These are phyloP conservation scores for Dendrostoma leiphaemia DNA, from an alignment of 2,329 filamentous ascomycete genomes.

Conservation along the genomic window DNA sequence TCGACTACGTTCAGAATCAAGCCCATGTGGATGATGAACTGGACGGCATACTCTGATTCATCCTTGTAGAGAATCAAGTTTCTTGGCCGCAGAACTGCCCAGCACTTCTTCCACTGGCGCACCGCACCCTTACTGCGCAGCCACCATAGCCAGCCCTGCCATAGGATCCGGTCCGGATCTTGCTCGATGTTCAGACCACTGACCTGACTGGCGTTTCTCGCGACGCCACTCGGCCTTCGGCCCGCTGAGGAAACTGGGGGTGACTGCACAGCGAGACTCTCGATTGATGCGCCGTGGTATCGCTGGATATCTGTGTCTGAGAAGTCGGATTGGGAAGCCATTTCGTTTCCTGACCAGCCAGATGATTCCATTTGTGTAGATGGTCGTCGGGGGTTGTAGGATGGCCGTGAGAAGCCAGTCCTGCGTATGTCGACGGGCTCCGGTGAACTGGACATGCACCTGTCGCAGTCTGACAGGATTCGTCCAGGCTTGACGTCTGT, in stretches of 20 bases:
- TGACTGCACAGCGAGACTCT: conserved; percentile 44
- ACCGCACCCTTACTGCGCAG: conserved; percentile 80
- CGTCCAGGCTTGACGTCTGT: conserved; percentile 17
- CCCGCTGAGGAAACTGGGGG: conserved; percentile 27
- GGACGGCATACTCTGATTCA: conserved; percentile 83
- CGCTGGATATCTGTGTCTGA: conserved; percentile 65
- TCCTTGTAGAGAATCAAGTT: conserved; percentile 92
- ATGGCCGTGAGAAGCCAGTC: conserved; percentile 47
- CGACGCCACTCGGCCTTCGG: conserved; percentile 33
- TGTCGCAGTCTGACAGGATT: conserved; percentile 36
- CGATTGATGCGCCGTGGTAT: conserved; percentile 49
- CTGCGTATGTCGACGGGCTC: conserved; percentile 48
- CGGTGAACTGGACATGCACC: conserved; percentile 57
- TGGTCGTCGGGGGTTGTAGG: conserved; percentile 38
- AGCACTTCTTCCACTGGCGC: conserved; percentile 90
- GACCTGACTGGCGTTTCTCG: conserved; percentile 61
- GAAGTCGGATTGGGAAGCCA: conserved; percentile 83
- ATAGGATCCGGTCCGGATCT: conserved; percentile 86
- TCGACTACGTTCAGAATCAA: conserved; percentile 88
- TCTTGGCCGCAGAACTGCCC: conserved; percentile 84
- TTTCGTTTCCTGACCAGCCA: conserved; percentile 59
- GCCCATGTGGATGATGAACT: conserved; percentile 75
- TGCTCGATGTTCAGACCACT: conserved; percentile 56
- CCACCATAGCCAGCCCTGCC: conserved; percentile 86
- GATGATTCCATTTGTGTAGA: conserved; percentile 56